A percentile compares a stretch with the other conserved stretches of the same genome.
phyloP scores from a whole-genome alignment of 805 yeast species.

The Candida yuanshanica region DNA sequence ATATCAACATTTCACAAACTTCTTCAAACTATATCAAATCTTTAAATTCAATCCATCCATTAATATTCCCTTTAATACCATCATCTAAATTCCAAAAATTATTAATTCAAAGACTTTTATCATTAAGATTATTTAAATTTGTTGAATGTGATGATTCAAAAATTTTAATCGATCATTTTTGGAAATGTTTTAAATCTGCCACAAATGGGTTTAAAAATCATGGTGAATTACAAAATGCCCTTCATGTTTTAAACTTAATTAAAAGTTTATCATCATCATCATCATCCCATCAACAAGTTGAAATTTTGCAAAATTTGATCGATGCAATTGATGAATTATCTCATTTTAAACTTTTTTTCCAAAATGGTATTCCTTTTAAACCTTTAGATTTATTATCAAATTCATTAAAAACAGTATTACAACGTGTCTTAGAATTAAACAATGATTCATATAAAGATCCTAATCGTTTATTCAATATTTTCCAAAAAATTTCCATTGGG shows the following conservation, averaged over 20 bases:
- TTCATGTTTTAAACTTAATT: conserved; percentile 22
- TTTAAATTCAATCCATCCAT: background rate
- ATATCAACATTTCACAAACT: background rate
- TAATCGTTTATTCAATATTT: conserved; percentile 35
- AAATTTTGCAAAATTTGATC: conserved; percentile 12
- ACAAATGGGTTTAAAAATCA: conserved; percentile 34
- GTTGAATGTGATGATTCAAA: conserved; percentile 12
- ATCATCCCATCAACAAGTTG: conserved; percentile 5
- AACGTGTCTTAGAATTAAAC: conserved; percentile 48
- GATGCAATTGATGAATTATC: conserved; percentile 27
- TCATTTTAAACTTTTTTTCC: conserved; percentile 25
- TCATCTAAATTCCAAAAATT: conserved; percentile 11
- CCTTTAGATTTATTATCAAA: conserved; percentile 33
- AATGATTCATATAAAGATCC: conserved; percentile 42
- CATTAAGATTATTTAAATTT: conserved; percentile 24
- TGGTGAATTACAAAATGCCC: conserved; percentile 36
- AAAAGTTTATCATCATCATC: background rate
- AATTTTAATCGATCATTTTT: conserved; percentile 28
- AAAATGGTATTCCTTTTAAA: conserved; percentile 30
- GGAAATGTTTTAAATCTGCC: conserved; percentile 38
- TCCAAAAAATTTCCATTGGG: conserved; percentile 37
- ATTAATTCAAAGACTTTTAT: conserved; percentile 24
- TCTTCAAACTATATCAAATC: background rate
- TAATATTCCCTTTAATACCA: conserved; percentile 11
- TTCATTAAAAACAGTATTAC: conserved; percentile 31